Conservation (phyloP, 169 alveolate species). For the Eimeria brunetti region DNA sequence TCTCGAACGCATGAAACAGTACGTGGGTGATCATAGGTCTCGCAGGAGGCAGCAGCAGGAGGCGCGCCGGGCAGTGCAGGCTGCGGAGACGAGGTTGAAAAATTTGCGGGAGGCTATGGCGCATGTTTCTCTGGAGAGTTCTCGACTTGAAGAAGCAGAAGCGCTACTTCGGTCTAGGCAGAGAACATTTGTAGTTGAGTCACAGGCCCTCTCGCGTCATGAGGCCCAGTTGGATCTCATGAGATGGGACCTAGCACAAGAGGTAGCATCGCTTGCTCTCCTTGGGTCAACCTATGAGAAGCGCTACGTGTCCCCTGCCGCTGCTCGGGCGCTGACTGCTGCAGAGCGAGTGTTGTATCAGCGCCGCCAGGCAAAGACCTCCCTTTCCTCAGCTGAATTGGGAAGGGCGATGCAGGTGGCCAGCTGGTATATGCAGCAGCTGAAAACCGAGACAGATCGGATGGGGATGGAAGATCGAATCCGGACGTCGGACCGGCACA, state of each 20-base stretch:
- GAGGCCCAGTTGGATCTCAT: neutral
- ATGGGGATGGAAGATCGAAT: neutral
- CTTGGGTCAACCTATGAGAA: neutral
- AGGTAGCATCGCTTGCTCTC: neutral
- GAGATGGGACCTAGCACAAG: neutral
- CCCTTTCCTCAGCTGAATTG: neutral
- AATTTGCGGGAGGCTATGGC: neutral
- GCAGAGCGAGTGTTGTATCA: neutral
- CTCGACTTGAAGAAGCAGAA: neutral
- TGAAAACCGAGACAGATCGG: neutral
- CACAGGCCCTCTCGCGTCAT: no score
- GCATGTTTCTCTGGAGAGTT: neutral
- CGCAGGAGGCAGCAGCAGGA: neutral
- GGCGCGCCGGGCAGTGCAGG: neutral
- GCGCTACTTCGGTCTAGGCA: neutral
- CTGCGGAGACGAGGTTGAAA: neutral
- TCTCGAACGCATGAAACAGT: neutral
- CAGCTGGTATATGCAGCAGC: neutral
- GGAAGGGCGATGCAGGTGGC: neutral
- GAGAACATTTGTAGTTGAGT: no score
- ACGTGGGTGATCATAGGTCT: neutral
- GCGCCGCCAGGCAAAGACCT: neutral
- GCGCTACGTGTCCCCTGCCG: neutral
- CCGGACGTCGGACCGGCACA: neutral
- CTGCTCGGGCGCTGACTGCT: neutral